These are phyloP conservation scores for Aspergillus biplanus DNA, from an alignment of 495 filamentous ascomycete species.

Conservation along the genomic window DNA sequence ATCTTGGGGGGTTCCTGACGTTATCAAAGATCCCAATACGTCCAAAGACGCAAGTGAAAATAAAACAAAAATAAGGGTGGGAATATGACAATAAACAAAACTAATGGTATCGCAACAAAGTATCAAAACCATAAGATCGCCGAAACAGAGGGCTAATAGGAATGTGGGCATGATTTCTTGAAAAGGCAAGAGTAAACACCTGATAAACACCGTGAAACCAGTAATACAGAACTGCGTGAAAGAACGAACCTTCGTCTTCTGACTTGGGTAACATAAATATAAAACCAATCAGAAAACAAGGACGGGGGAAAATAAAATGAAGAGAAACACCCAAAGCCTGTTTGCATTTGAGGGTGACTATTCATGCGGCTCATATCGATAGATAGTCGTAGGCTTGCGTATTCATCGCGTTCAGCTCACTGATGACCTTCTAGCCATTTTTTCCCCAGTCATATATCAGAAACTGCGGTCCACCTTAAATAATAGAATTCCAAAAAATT, in stretches of 20 bases:
- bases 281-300: conserved; percentile 24
- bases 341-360: conserved; percentile 13
- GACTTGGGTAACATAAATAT: conserved; percentile 12
- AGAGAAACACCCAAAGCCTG: conserved; percentile 21
- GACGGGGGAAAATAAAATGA: conserved; percentile 22
- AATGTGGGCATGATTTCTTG: conserved; percentile 21
- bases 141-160: conserved; percentile 18
- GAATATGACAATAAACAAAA: conserved; percentile 22
- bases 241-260: conserved; percentile 16
- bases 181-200: conserved; percentile 10
- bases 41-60: conserved; percentile 8
- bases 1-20: not conserved
- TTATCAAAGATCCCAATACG: not conserved
- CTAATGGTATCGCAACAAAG: conserved; percentile 25
- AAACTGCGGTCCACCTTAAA: conserved; percentile 1
- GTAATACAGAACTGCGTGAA: conserved; percentile 16
- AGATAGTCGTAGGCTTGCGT: conserved; percentile 28
- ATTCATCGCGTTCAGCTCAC: conserved; percentile 27
- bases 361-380: conserved; percentile 29
- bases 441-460: not conserved
- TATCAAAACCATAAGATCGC: conserved; percentile 21
- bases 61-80: conserved; percentile 16
- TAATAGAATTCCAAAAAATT: not conserved
- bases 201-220: conserved; percentile 21
- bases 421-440: conserved; percentile 5